A percentile compares a stretch with the other conserved stretches of the same genome.
These are phyloP conservation scores for Aurantiochytrium sp. DNA, from an alignment of 108 stramenopile genomes.

Conservation along the genomic window DNA sequence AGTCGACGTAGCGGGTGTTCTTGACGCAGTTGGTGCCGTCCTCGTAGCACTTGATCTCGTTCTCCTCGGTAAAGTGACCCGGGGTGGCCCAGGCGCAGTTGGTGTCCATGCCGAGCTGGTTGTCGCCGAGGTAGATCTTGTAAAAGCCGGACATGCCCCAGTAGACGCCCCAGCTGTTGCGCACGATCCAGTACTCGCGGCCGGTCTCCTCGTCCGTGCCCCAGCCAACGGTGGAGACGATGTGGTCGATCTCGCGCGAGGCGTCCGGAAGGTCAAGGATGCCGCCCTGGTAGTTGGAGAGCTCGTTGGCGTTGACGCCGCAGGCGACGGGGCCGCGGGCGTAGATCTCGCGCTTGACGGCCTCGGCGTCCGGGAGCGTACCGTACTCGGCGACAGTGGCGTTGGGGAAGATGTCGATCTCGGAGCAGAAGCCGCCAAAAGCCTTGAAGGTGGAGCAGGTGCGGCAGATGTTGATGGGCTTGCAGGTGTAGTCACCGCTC, in stretches of 20 bases:
- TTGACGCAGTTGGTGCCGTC: conserved; percentile 37
- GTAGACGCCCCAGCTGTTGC: conserved; percentile 71
- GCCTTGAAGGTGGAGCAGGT: conserved; percentile 72
- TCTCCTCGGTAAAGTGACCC: conserved; percentile 35
- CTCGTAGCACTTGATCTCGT: conserved; percentile 41
- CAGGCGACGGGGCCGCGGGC: conserved; percentile 84
- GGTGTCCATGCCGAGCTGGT: conserved; percentile 71
- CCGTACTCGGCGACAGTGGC: conserved; percentile 87
- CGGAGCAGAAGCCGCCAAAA: conserved; percentile 60
- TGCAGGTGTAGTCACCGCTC: conserved; percentile 52
- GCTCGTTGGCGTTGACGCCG: conserved; percentile 69
- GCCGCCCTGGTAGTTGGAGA: conserved; percentile 72
- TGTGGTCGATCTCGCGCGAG: conserved; percentile 67
- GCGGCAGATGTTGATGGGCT: conserved; percentile 38
- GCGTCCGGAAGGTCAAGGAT: conserved; percentile 58
- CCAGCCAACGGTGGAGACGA: conserved; percentile 84
- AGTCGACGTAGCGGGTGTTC: conserved; percentile 27
- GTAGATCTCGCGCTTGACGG: conserved; percentile 80
- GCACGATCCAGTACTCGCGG: conserved; percentile 74
- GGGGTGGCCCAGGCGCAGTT: conserved; percentile 71
- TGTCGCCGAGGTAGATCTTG: conserved; percentile 61
- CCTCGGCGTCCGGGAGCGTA: conserved; percentile 48
- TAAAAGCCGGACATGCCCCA: conserved; percentile 65
- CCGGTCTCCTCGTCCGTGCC: conserved; percentile 69
- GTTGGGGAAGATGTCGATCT: conserved; percentile 73